Evolutionary conservation across 2,329 filamentous ascomycete species (phyloP).

Genomic region (Colletotrichum lini): DNA sequence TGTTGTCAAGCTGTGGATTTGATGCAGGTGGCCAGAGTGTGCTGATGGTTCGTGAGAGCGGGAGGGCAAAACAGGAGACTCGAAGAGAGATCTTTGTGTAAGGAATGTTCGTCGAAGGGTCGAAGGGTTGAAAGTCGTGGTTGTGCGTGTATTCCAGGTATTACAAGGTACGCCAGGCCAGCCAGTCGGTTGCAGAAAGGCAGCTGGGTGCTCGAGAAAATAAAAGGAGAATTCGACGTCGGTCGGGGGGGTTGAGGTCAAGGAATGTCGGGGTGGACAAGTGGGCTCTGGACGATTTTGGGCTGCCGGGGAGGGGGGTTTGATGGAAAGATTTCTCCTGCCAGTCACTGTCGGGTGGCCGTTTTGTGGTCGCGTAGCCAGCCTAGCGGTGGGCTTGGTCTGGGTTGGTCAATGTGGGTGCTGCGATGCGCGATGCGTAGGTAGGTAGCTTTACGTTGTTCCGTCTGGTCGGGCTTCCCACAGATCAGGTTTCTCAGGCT

Average conservation of each 20-base stretch:
- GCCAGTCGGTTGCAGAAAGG: slow-evolving; percentile 30
- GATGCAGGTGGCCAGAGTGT: slow-evolving; percentile 23
- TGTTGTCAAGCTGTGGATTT: slow-evolving; percentile 19
- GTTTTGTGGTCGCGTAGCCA: slow-evolving; percentile 38
- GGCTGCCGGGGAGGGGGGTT: slow-evolving; percentile 20
- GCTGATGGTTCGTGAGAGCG: slow-evolving; percentile 21
- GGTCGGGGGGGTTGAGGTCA: slow-evolving; percentile 42
- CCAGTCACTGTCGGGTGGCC: slow-evolving; percentile 38
- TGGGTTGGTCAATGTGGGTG: slow-evolving; percentile 37
- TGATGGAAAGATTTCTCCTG: slow-evolving; percentile 41
- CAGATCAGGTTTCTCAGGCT: slow-evolving; percentile 37
- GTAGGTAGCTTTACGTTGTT: slow-evolving; percentile 14
- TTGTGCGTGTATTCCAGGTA: slow-evolving; percentile 40
- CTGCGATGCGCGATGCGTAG: slow-evolving; percentile 40
- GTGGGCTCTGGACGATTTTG: slow-evolving; percentile 38
- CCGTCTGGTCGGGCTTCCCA: slow-evolving; percentile 24
- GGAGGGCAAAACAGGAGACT: slow-evolving; percentile 31
- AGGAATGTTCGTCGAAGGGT: slow-evolving; percentile 42
- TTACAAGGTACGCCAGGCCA: slow-evolving; percentile 43
- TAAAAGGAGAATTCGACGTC: slow-evolving; percentile 41
- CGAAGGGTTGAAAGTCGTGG: slow-evolving; percentile 24
- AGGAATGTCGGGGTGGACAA: slow-evolving; percentile 44
- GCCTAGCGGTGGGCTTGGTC: slow-evolving; percentile 36
- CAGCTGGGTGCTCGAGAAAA: slow-evolving; percentile 38
- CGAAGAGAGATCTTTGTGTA: slow-evolving; percentile 14